Conservation (phyloP, 495 filamentous ascomycete species). For the Lasiosphaeria miniovina region DNA sequence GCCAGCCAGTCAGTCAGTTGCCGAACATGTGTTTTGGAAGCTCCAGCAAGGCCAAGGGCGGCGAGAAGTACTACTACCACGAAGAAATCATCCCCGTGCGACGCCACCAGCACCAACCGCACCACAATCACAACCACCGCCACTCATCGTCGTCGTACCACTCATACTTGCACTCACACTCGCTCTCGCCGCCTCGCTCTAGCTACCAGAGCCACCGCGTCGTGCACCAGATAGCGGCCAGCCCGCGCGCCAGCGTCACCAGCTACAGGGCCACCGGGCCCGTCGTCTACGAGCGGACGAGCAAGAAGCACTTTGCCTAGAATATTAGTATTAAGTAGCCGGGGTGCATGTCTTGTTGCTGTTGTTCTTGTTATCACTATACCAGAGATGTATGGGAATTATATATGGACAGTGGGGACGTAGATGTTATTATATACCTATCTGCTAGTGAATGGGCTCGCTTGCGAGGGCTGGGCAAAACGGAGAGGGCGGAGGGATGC, state of each 20-base stretch:
- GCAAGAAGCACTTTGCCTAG: not conserved
- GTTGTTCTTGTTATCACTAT: no score
- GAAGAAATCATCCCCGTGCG: constrained; percentile 45
- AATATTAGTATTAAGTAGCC: no score
- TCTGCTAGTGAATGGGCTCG: no score
- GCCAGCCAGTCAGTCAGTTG: not conserved
- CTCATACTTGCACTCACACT: constrained; percentile 2
- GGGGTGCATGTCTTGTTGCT: no score
- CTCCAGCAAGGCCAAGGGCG: constrained; percentile 18
- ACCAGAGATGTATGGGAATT: no score
- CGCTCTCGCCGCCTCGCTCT: not conserved
- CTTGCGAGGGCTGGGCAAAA: no score
- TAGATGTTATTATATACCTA: no score
- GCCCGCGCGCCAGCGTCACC: constrained; percentile 35
- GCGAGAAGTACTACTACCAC: constrained; percentile 46
- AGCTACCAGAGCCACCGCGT: constrained; percentile 8
- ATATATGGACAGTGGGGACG: no score
- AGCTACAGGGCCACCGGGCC: constrained; percentile 24
- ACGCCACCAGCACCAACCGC: constrained; percentile 28
- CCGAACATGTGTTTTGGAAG: constrained; percentile 42
- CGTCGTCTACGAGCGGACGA: constrained; percentile 19
- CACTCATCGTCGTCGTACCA: constrained; percentile 5
- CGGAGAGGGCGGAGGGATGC: no score
- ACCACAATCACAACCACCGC: constrained; percentile 23
- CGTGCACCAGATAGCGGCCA: constrained; percentile 9